Percentiles rank a stretch among this genome's conserved stretches.
phyloP scores from a whole-genome alignment of 768 basidiomycete genomes.

The Leccinum disarticulatum region DNA sequence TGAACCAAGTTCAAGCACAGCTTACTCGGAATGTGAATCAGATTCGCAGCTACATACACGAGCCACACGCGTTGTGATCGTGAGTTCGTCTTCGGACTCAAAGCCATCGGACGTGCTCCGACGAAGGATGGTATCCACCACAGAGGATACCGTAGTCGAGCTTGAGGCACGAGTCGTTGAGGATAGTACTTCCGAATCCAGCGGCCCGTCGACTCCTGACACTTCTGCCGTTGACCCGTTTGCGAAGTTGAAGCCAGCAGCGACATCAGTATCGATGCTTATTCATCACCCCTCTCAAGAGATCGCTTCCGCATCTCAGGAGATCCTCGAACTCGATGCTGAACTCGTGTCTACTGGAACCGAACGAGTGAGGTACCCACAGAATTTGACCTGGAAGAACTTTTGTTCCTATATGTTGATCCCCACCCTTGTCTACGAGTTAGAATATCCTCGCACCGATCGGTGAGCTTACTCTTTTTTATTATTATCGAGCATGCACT shows the following conservation, averaged over 20 bases:
- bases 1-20: slow-evolving; percentile 26
- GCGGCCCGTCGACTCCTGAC: slow-evolving; percentile 4
- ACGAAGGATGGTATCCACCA: slow-evolving; percentile 50
- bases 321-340: slow-evolving; percentile 71
- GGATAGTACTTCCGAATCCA: slow-evolving; percentile 4
- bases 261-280: slow-evolving; percentile 44
- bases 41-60: slow-evolving; percentile 41
- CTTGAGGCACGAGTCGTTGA: slow-evolving; percentile 3
- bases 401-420: slow-evolving; percentile 85
- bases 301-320: slow-evolving; percentile 69
- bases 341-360: slow-evolving; percentile 78
- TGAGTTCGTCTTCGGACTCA: slow-evolving; percentile 51
- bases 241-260: slow-evolving; percentile 4
- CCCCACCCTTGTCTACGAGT: slow-evolving; percentile 93
- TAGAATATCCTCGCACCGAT: slow-evolving; percentile 93
- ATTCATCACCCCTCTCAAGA: slow-evolving; percentile 62
- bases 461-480: slow-evolving; percentile 43
- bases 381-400: slow-evolving; percentile 78
- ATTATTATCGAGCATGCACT: not conserved
- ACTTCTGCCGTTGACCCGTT: slow-evolving; percentile 9
- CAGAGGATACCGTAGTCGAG: slow-evolving; percentile 4
- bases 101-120: slow-evolving; percentile 53
- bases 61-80: slow-evolving; percentile 44
- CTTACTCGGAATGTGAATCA: slow-evolving; percentile 13
- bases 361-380: slow-evolving; percentile 70